A percentile compares a stretch with the other conserved stretches of the same genome.
phyloP scores from a whole-genome alignment of 2,329 filamentous ascomycete species.

The Fusarium decemcellulare region DNA sequence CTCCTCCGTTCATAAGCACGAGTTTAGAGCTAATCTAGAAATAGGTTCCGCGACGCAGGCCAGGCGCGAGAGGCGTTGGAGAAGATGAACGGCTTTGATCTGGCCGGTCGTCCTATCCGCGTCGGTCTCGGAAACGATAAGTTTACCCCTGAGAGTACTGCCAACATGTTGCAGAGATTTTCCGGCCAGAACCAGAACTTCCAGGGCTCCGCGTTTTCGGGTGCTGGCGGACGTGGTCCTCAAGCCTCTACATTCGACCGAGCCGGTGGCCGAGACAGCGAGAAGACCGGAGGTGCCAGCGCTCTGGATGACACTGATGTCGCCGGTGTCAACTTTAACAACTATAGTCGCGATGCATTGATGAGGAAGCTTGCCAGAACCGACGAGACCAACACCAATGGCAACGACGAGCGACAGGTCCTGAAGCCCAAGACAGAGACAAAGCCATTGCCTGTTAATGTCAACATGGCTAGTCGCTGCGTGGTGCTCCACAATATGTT shows the following conservation, averaged over 20 bases:
- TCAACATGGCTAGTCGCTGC: slow-evolving; percentile 94
- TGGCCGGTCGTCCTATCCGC: slow-evolving; percentile 96
- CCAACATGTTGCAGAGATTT: slow-evolving; percentile 92
- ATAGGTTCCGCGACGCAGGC: slow-evolving; percentile 88
- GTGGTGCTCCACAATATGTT: slow-evolving; percentile 97
- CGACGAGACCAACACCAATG: slow-evolving; percentile 80
- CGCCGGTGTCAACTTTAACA: slow-evolving; percentile 98
- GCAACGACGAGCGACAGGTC: slow-evolving; percentile 78
- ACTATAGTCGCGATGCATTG: slow-evolving; percentile 97
- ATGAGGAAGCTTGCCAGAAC: slow-evolving; percentile 99
- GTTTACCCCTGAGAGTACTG: slow-evolving; percentile 97
- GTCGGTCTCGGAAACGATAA: slow-evolving; percentile 99
- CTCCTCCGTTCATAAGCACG: not conserved
- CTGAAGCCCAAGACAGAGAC: slow-evolving; percentile 84
- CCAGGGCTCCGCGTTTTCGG: slow-evolving; percentile 93
- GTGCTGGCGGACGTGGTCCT: slow-evolving; percentile 87
- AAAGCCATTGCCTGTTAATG: slow-evolving; percentile 85
- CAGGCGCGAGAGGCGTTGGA: slow-evolving; percentile 95
- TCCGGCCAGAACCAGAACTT: slow-evolving; percentile 84
- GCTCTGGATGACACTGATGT: slow-evolving; percentile 98
- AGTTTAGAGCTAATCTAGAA: slow-evolving; percentile 51
- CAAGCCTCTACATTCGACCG: slow-evolving; percentile 93
- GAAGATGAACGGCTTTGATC: slow-evolving; percentile 99
- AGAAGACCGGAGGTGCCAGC: slow-evolving; percentile 92
- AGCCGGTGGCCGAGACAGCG: slow-evolving; percentile 87